These are phyloP conservation scores for Passalora sequoiae DNA, from an alignment of 2,329 filamentous ascomycete species.

Conservation along the genomic window DNA sequence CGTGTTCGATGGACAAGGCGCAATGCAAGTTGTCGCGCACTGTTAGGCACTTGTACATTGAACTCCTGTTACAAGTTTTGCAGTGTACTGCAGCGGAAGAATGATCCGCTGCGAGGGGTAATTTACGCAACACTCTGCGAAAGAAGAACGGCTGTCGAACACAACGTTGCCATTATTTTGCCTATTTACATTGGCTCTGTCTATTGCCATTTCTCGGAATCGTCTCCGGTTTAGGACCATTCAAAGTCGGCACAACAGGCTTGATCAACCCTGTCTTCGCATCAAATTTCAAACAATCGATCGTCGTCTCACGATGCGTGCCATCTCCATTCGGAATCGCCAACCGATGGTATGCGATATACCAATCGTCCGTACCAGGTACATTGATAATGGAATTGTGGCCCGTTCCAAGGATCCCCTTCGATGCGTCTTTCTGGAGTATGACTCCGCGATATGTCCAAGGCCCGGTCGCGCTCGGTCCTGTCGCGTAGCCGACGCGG, in stretches of 20 bases:
- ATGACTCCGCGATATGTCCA: constrained; percentile 46
- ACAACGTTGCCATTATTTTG: too few species aligned
- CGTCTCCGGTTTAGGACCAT: constrained; percentile 17
- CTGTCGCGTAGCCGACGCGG: constrained; percentile 46
- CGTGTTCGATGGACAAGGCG: too few species aligned
- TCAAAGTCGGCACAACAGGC: constrained; percentile 37
- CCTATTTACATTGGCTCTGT: too few species aligned
- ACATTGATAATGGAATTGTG: constrained; percentile 46
- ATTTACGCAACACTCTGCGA: too few species aligned
- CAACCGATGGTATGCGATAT: constrained; percentile 49
- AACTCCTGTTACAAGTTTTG: too few species aligned
- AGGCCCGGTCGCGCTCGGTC: constrained; percentile 36
- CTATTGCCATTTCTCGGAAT: not conserved
- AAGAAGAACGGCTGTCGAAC: too few species aligned
- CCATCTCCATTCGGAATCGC: constrained; percentile 44
- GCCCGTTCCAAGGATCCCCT: constrained; percentile 45
- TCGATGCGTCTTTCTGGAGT: constrained; percentile 39
- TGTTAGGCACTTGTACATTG: too few species aligned
- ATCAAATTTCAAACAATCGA: constrained; percentile 41
- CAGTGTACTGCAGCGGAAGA: too few species aligned
- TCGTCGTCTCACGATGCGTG: constrained; percentile 41
- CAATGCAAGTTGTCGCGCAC: too few species aligned
- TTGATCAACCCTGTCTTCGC: constrained; percentile 35
- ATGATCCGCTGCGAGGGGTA: too few species aligned
- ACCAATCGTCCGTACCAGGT: constrained; percentile 47